A percentile compares a stretch with the other conserved stretches of the same genome.
These are phyloP conservation scores for Fusarium brachygibbosum DNA, from an alignment of 2,329 filamentous ascomycete species.

Conservation along the genomic window DNA sequence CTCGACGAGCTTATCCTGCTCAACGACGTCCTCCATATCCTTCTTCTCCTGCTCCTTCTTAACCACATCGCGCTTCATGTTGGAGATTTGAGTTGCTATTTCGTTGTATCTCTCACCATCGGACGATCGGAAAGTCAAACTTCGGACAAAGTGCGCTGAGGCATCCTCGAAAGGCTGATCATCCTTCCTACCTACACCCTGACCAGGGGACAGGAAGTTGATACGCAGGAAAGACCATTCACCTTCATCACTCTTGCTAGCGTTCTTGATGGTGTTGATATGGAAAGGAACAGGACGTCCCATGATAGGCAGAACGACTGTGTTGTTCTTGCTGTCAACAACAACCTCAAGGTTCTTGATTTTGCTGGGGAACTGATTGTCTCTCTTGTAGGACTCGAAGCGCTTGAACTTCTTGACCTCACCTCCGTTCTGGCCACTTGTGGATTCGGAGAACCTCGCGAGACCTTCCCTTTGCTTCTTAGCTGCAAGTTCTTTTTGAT, in stretches of 20 bases:
- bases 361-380: constrained; percentile 88
- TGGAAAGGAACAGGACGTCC: constrained; percentile 97
- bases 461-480: constrained; percentile 94
- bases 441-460: constrained; percentile 86
- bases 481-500: constrained; percentile 87
- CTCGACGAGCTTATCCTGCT: constrained; percentile 96
- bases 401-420: constrained; percentile 98
- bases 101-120: constrained; percentile 90
- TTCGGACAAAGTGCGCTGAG: constrained; percentile 94
- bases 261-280: constrained; percentile 98
- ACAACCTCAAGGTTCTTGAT: constrained; percentile 90
- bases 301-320: constrained; percentile 95
- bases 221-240: constrained; percentile 95
- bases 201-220: constrained; percentile 96
- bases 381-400: constrained; percentile 98
- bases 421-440: constrained; percentile 86
- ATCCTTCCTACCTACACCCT: constrained; percentile 96
- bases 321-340: constrained; percentile 90
- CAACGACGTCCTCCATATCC: constrained; percentile 98
- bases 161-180: constrained; percentile 98
- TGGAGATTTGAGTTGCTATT: constrained; percentile 92
- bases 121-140: constrained; percentile 92
- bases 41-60: constrained; percentile 99
- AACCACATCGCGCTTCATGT: constrained; percentile 92
- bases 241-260: constrained; percentile 95